Evolutionary conservation across 2,329 filamentous ascomycete species (phyloP).

Genomic region (Leptographium flavum): DNA sequence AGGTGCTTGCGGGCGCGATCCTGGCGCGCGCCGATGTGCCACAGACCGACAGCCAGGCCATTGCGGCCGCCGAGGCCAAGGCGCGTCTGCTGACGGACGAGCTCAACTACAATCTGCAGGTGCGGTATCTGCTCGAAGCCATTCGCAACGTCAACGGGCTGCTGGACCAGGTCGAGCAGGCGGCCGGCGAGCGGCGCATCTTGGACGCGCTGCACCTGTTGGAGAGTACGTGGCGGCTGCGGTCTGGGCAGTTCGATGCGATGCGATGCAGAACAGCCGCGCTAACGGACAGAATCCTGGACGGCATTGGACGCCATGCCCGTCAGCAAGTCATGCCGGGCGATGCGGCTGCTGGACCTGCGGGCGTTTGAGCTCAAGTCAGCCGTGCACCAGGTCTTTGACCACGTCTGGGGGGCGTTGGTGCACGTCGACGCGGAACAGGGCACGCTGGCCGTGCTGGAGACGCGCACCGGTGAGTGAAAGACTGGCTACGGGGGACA

Average conservation of each 20-base stretch:
- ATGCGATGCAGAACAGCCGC: no score
- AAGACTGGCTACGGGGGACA: no score
- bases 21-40: constrained; percentile 59
- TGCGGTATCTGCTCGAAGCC: constrained; percentile 33
- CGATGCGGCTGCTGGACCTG: constrained; percentile 49
- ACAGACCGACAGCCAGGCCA: constrained; percentile 35
- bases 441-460: constrained; percentile 40
- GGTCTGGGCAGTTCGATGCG: no score
- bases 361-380: constrained; percentile 52
- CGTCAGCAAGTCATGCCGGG: constrained; percentile 45
- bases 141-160: constrained; percentile 46
- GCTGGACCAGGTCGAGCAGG: constrained; percentile 45
- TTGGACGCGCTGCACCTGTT: constrained; percentile 42
- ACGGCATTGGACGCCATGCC: constrained; percentile 43
- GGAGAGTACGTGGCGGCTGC: no score
- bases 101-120: constrained; percentile 42
- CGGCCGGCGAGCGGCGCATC: constrained; percentile 38
- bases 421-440: constrained; percentile 45
- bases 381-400: constrained; percentile 51
- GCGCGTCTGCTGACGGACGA: constrained; percentile 43
- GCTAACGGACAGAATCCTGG: constrained; percentile 32
- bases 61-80: constrained; percentile 38
- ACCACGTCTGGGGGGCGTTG: constrained; percentile 56
- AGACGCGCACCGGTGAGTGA: constrained; percentile 13
- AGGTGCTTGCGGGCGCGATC: constrained; percentile 67